Evolutionary conservation across 106 monocot species (phyloP), one percentile per base, ranked within the genome.

Genomic region (Dendrobium nobile): DNA sequence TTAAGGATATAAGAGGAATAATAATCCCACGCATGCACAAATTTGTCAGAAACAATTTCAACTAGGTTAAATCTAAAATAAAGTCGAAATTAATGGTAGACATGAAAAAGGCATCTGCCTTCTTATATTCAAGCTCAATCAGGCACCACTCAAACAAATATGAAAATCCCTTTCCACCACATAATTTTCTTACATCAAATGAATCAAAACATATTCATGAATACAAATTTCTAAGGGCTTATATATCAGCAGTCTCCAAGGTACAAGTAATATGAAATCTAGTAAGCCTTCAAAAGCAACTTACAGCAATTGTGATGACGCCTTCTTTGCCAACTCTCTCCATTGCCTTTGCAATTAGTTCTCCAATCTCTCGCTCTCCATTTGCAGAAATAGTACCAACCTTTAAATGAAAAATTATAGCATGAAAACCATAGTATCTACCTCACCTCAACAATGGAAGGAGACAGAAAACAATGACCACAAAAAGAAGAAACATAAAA

Each of bases 301-400:
- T 87, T 85, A 92, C 91, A 28, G 88, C 72, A 84, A 93, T 88
- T 16, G 91, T 94, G 77, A 94, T 94, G 19, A 92, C 92, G 44
- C 95, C 92, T 79, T 92, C 92, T 78, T 92, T 92, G 31, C 95
- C 95, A 54, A 95, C 95, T 86, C 92, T 95, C 80, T 95, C 92
- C 92, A 95, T 92, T 16, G 92, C 92, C 79, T 90, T 91, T 9
- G 95, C 92, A 78, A 92, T 95, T 19, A 92, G 85, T 40, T 91
- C 90, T 67, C 92, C 92, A 67, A 95, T 95, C 80, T 92, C 89
- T 84, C 87, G 84, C 33, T 95, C 95, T 41, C 88, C 88, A 82
- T 95, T 95, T 18, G 95, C 78, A 22, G 95, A 95, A 77, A 92
- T 95, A 0, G 95, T 89, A n/a, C 90, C 92, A 45, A 92, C 95